Evolutionary conservation across 139 green algal species (phyloP).

Genomic region (Chlamydomonas incerta): DNA sequence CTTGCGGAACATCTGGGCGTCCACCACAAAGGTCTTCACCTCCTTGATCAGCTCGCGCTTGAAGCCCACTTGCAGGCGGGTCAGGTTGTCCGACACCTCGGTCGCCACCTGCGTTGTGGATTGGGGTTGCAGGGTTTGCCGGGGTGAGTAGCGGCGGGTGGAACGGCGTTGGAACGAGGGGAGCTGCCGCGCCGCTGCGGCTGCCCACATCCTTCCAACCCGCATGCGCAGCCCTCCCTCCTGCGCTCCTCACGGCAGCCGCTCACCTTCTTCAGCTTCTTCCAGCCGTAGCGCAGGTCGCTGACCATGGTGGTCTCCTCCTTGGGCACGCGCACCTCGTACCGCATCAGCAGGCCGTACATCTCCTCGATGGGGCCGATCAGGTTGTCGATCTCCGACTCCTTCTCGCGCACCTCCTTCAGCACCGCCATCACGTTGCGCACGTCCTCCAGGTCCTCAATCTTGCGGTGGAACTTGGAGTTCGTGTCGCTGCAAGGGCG

Average conservation of each 20-base stretch:
- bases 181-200: too few species aligned
- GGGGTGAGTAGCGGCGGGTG: too few species aligned
- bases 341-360: constrained; percentile 90
- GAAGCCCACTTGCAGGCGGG: constrained; percentile 87
- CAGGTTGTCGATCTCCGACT: constrained; percentile 88
- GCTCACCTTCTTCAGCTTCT: constrained; percentile 84
- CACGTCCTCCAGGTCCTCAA: constrained; percentile 91
- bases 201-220: too few species aligned
- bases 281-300: constrained; percentile 92
- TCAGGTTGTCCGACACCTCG: constrained; percentile 87
- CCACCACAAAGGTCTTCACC: constrained; percentile 86
- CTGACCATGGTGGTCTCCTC: constrained; percentile 92
- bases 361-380: constrained; percentile 95
- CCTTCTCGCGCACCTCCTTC: constrained; percentile 89
- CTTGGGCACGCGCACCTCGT: constrained; percentile 91
- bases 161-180: too few species aligned
- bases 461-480: constrained; percentile 84
- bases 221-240: too few species aligned
- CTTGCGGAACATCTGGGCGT: constrained; percentile 82
- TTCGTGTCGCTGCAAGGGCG: constrained; percentile 73
- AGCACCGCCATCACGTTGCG: constrained; percentile 85
- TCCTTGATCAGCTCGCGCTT: constrained; percentile 93
- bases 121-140: too few species aligned
- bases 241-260: not conserved
- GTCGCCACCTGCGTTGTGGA: constrained; percentile 70